A percentile compares a stretch with the other conserved stretches of the same genome.
phyloP scores from a whole-genome alignment of 352 stramenopile species.

The Globisporangium okanoganense region DNA sequence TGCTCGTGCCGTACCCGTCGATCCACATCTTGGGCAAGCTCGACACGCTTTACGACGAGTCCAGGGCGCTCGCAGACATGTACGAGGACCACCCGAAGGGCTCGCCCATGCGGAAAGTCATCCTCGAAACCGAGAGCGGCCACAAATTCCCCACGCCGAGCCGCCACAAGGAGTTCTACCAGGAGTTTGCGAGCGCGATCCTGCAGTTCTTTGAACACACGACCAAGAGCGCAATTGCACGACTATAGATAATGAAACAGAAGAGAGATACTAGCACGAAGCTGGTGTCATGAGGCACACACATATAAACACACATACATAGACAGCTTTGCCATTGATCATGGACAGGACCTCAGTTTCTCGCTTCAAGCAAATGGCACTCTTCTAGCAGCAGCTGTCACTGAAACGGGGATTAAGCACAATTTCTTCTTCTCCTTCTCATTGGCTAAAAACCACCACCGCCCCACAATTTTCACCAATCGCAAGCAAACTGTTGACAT shows the following conservation, averaged over 20 bases:
- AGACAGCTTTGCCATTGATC: background rate
- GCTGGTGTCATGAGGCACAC: no score
- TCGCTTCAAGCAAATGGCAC: background rate
- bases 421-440: background rate
- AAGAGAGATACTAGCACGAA: background rate
- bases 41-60: conserved; percentile 43
- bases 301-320: conserved; percentile 1
- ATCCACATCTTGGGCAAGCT: conserved; percentile 56
- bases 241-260: conserved; percentile 14
- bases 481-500: conserved; percentile 5
- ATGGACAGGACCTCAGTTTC: no score
- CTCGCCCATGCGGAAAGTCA: conserved; percentile 23
- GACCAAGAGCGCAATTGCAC: conserved; percentile 23
- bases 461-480: background rate
- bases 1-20: conserved; percentile 27
- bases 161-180: conserved; percentile 43
- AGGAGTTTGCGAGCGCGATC: conserved; percentile 33
- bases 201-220: conserved; percentile 42
- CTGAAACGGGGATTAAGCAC: background rate
- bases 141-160: conserved; percentile 70
- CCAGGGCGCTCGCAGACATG: conserved; percentile 36
- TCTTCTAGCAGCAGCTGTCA: background rate
- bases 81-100: conserved; percentile 33
- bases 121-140: conserved; percentile 41
- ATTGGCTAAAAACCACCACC: conserved; percentile 2